Conservation (phyloP, 2,329 filamentous ascomycete genomes). For the Trichoderma polysporum region DNA sequence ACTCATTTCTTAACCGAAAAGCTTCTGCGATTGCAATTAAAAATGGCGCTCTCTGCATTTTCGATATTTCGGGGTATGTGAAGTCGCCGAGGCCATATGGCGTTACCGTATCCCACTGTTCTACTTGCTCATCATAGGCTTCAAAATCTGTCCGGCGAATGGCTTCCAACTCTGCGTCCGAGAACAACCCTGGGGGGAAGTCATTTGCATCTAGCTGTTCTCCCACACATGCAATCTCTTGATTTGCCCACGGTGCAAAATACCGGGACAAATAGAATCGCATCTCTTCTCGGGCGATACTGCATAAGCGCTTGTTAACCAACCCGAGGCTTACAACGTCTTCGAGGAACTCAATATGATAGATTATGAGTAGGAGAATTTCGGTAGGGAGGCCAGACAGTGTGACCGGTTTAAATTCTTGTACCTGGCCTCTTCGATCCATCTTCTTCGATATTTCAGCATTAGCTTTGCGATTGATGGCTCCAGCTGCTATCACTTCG, state of each 20-base stretch:
- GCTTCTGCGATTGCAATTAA: neutral
- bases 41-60: neutral
- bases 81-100: neutral
- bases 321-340: neutral
- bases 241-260: conserved; percentile 7
- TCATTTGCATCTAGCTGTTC: conserved; percentile 1
- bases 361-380: neutral
- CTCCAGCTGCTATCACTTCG: neutral
- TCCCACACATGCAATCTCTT: conserved; percentile 19
- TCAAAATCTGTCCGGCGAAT: neutral
- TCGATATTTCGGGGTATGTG: neutral
- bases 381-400: neutral
- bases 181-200: conserved; percentile 16
- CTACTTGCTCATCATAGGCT: neutral
- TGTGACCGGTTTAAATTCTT: neutral
- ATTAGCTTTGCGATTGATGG: neutral
- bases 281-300: neutral
- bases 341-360: neutral
- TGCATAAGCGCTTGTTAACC: neutral
- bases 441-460: neutral
- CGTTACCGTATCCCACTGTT: neutral
- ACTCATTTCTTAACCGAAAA: neutral
- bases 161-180: neutral
- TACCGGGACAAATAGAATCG: neutral
- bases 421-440: neutral